Base-by-base conservation (phyloP, 306 rosid genomes). In the Fragaria ananassa region DNA sequence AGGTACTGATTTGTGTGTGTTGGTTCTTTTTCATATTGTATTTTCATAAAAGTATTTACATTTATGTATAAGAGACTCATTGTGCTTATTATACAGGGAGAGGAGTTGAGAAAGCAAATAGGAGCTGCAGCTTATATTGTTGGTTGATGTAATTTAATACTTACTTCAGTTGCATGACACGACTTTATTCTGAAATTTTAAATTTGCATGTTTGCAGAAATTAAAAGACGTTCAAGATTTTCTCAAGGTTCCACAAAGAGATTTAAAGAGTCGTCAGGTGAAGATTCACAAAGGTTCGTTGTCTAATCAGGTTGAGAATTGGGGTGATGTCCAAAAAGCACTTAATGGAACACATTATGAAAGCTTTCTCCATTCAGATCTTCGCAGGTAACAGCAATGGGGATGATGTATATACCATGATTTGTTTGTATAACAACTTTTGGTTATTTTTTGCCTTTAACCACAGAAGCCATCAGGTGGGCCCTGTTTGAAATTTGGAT, bases 181-280 rank as follows among this genome's bases (percentile, higher is more conserved):
- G 18, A 58, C 15, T 57, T 23, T 23, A 10, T 54, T 58, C 69
- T 58, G 56, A 74, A 58, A 44, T 10, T 63, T 42, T 41, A 58
- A 57, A 44, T 17, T 57, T 17, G 76, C 71, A 71, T 84, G 80
- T 81, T 81, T 65, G 78, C 95, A 96, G 99, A 96, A 87, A 80
- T 68, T 96, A 77, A 27, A 25, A 61, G 96, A 96, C 19, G 89
- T 96, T 77, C 96, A 89, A 80, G 91, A 96, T 65, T 91, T 96
- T 79, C 86, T 96, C 6, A 96, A 79, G 86, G 97, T 92, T 84
- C 98, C 99, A 29, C 80, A 25, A 44, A 86, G 67, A 83, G 79
- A 87, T n/a, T 74, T 92, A 68, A 92, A 86, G 89, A 92, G 88
- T 53, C 96, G 94, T 29, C 99, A 96, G 53, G 99, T 96, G 83